Conservation (phyloP, 345 rosid species). For the thale cress (Arabidopsis thaliana) region TAIR10.1 NC_003070.9:28259501-28260000, state of each 20-base stretch:
- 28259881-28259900: conserved; percentile 18
- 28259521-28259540: background rate
- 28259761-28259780: conserved; percentile 23
- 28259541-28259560: background rate
- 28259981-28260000: conserved; percentile 16
- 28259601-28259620: background rate
- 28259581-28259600: background rate
- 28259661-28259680: no score
- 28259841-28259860: conserved; percentile 9
- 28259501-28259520: background rate
- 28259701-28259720: background rate
- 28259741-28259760: background rate
- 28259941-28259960: background rate
- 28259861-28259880: background rate
- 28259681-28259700: no score
- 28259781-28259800: conserved; percentile 25
- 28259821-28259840: background rate
- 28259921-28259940: background rate
- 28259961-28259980: background rate
- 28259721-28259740: background rate
- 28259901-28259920: conserved; percentile 14
- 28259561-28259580: background rate
- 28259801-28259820: conserved; percentile 30
- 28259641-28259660: background rate
- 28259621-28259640: background rate